Base-by-base conservation (phyloP, 163 green algal species). In the Chloromonas sp. region DNA sequence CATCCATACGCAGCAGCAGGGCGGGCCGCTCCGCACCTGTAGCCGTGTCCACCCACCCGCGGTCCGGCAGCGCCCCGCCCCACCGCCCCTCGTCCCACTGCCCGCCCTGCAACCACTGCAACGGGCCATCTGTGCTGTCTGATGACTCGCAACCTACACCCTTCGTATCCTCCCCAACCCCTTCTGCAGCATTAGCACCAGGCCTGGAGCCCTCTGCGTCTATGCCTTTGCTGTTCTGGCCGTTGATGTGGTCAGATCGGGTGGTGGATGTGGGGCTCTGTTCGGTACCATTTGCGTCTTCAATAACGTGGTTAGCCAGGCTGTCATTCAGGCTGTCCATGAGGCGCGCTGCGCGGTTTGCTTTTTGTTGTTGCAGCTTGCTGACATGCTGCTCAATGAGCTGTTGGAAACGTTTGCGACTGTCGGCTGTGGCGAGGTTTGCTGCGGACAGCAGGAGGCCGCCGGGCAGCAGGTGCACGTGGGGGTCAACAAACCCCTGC, bases 1-100 rank as follows among this genome's bases (percentile, higher is more conserved):
- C 76, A 81, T 96, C 92, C 86, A 92, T 92, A 60, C 94, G 89
- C 0, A 81, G 62, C 3, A 97, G 88, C 58, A 93, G 85, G 3
- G 89, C 88, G 0, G 93, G 92, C 36, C 60, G 81, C 8, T 78
- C 84, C 13, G 82, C 82, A 36, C 70, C 60, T 5, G 80, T 77
- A 13, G 87, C 84, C 78, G 84, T 57, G 70, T 89, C 85, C 2
- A 88, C 60, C 88, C 85, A 88, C 57, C 74, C 5, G 1, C 60
- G 1, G 8, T 83, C 0, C 2, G 85, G 85, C 61, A 88, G 60
- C 60, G 59, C 60, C 14, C 83, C 83, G 57, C 85, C 85, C 85
- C 84, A 89, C 1, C 76, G 70, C 0, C 1, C 76, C 84, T 95
- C 92, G 61, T 93, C 88, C 91, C 92, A 97, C 1, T 86, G 83